Conservation (phyloP, 441 rosid genomes). For the Populus tomentosa region DNA sequence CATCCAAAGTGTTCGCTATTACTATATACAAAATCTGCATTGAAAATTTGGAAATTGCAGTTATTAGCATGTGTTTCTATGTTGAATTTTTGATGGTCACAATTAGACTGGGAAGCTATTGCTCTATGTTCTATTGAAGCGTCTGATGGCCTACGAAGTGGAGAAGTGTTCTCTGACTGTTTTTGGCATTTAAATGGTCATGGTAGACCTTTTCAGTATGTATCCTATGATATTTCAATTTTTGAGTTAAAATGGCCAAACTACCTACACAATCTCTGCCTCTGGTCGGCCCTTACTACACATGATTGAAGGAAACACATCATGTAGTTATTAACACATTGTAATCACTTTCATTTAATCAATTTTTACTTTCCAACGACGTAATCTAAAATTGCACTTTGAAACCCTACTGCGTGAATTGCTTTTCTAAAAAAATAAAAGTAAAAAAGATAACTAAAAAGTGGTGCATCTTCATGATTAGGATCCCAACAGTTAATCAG, state of each 20-base stretch:
- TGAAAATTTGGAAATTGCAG: background rate
- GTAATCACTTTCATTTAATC: slow-evolving; percentile 3
- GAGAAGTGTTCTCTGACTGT: slow-evolving; percentile 8
- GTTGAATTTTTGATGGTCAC: background rate
- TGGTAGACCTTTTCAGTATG: background rate
- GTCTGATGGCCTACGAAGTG: background rate
- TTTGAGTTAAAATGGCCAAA: slow-evolving; percentile 7
- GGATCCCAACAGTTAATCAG: too few species aligned
- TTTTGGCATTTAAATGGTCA: slow-evolving; percentile 10
- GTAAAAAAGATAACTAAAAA: slow-evolving; percentile 8
- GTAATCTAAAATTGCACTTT: slow-evolving; percentile 9
- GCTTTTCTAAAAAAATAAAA: background rate
- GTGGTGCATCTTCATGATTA: background rate
- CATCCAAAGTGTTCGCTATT: background rate
- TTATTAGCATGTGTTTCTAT: background rate
- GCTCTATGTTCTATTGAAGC: background rate
- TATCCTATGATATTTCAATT: background rate
- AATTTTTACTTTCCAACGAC: slow-evolving; percentile 14
- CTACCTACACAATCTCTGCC: background rate
- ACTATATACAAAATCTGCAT: background rate
- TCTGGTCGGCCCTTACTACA: background rate
- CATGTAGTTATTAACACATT: slow-evolving; percentile 1
- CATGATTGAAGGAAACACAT: slow-evolving; percentile 6
- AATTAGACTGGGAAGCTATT: background rate
- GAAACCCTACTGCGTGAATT: slow-evolving; percentile 2